Percentiles rank a stretch among this genome's conserved stretches.
These are phyloP conservation scores for Trametes maxima DNA, from an alignment of 768 basidiomycete genomes.

Conservation along the genomic window DNA sequence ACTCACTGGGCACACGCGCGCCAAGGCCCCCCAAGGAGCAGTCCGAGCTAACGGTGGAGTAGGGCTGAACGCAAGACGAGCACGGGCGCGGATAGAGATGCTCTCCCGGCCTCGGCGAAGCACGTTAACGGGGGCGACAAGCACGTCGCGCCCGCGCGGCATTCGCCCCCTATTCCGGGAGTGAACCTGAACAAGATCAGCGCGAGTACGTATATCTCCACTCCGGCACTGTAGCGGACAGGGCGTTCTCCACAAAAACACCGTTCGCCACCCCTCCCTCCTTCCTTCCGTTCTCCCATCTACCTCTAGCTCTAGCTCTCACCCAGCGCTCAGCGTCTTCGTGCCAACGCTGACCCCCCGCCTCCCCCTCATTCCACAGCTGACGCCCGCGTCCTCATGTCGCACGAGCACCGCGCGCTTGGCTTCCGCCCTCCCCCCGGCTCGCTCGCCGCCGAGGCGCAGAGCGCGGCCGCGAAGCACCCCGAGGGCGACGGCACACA, in stretches of 20 bases:
- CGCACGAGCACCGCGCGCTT: constrained; percentile 33
- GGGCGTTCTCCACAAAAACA: not conserved
- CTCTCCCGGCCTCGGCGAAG: constrained; percentile 8
- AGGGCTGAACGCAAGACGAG: constrained; percentile 25
- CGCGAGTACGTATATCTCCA: constrained; percentile 12
- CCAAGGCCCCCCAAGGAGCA: not conserved
- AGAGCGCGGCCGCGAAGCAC: constrained; percentile 31
- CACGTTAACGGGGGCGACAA: constrained; percentile 2
- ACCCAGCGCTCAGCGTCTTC: too few relatives aligned
- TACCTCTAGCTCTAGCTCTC: too few relatives aligned
- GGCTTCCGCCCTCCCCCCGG: constrained; percentile 36
- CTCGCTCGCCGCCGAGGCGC: constrained; percentile 35
- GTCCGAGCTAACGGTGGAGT: not conserved
- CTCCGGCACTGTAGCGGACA: not conserved
- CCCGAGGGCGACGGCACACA: constrained; percentile 24
- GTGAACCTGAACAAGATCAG: constrained; percentile 28
- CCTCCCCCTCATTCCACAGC: constrained; percentile 7
- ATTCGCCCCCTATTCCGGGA: constrained; percentile 16
- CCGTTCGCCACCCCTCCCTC: too few relatives aligned
- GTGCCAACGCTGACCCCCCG: not conserved
- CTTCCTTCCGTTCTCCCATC: not conserved
- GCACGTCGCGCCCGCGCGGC: constrained; percentile 4
- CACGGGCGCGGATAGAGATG: constrained; percentile 10
- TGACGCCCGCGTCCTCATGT: constrained; percentile 33
- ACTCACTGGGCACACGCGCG: not conserved